phyloP scores from a whole-genome alignment of 1,139 yeast species.

The Suhomyces ambrosiae region DNA sequence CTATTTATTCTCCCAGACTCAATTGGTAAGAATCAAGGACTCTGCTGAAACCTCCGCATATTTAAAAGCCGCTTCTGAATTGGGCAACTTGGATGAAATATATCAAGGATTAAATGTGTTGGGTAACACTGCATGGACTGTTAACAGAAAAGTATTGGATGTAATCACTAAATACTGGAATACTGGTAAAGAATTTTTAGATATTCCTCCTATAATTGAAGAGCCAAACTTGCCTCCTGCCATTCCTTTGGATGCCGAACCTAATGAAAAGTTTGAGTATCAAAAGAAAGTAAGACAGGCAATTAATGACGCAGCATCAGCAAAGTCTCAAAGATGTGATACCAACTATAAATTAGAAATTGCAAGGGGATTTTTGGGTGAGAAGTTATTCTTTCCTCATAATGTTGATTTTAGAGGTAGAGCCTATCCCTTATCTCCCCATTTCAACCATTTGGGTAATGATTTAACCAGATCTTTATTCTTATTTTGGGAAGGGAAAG shows the following conservation, averaged over 20 bases:
- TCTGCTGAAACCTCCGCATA: constrained; percentile 91
- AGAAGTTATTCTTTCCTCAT: constrained; percentile 90
- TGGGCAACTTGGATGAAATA: constrained; percentile 64
- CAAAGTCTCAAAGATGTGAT: constrained; percentile 90
- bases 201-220: constrained; percentile 67
- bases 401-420: constrained; percentile 94
- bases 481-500: constrained; percentile 85
- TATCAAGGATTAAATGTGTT: constrained; percentile 84
- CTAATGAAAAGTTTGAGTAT: constrained; percentile 69
- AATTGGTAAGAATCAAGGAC: constrained; percentile 75
- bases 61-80: constrained; percentile 77
- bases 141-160: constrained; percentile 70
- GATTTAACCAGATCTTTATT: constrained; percentile 87
- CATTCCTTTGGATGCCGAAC: constrained; percentile 71
- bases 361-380: constrained; percentile 90
- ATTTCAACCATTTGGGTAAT: constrained; percentile 80
- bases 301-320: constrained; percentile 62
- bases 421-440: constrained; percentile 90
- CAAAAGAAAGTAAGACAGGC: constrained; percentile 58
- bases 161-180: constrained; percentile 85
- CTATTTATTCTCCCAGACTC: constrained; percentile 62
- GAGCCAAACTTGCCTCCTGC: constrained; percentile 63
- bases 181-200: constrained; percentile 74
- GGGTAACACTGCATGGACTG: constrained; percentile 92
- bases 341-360: constrained; percentile 90